Conservation (phyloP, 2,329 filamentous ascomycete genomes). For the Cordyceps fumosorosea region DNA sequence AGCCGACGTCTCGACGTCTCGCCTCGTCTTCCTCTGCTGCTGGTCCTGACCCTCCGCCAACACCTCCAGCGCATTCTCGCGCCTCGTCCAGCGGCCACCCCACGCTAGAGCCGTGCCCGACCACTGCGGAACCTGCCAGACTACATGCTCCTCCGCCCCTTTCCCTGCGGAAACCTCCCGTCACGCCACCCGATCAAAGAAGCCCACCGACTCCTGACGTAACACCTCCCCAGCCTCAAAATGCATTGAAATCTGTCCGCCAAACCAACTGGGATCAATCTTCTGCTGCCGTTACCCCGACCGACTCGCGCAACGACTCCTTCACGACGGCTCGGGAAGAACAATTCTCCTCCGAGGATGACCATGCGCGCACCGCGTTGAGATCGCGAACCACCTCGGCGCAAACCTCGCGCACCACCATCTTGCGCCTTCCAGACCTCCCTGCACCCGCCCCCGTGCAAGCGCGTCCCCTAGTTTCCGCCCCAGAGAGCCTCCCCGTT, state of each 20-base stretch:
- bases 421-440: slow-evolving; percentile 30
- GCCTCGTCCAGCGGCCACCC: slow-evolving; percentile 48
- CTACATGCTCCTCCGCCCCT: slow-evolving; percentile 25
- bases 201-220: slow-evolving; percentile 70
- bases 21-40: slow-evolving; percentile 23
- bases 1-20: slow-evolving; percentile 36
- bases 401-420: slow-evolving; percentile 38
- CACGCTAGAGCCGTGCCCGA: slow-evolving; percentile 36
- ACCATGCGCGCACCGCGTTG: slow-evolving; percentile 37
- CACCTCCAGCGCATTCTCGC: slow-evolving; percentile 54
- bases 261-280: slow-evolving; percentile 42
- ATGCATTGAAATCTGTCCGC: slow-evolving; percentile 38
- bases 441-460: slow-evolving; percentile 29
- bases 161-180: slow-evolving; percentile 35
- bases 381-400: slow-evolving; percentile 33
- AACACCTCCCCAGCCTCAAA: slow-evolving; percentile 56
- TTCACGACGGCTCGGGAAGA: slow-evolving; percentile 67
- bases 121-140: slow-evolving; percentile 31
- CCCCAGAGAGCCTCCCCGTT: slow-evolving; percentile 25
- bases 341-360: slow-evolving; percentile 55
- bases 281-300: slow-evolving; percentile 47
- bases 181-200: slow-evolving; percentile 57
- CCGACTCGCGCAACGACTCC: slow-evolving; percentile 59
- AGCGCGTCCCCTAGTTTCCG: slow-evolving; percentile 33
- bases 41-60: slow-evolving; percentile 52